Base-by-base conservation (phyloP, 2,329 filamentous ascomycete species). In the Aureobasidium subglaciale region DNA sequence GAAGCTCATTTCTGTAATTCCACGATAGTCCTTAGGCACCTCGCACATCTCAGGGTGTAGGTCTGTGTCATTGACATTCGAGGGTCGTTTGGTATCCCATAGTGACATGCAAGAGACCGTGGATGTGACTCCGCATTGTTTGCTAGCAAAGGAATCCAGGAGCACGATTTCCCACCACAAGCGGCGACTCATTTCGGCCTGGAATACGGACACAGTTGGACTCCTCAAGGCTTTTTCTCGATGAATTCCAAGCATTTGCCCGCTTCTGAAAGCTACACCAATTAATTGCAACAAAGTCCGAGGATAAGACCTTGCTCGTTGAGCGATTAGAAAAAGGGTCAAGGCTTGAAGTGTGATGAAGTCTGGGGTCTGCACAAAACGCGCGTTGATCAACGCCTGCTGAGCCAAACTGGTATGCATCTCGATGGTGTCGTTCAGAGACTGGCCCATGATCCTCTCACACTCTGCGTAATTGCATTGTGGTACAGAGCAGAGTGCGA, bases 311-410 rank as follows among this genome's bases (percentile, higher is more conserved):
- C 61, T 61, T 18, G 71, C 68, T 40, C 76, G 71, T 4, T 64
- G 59, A 5, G 65, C 58, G 2, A 43, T 20, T 9, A 87, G 72
- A 62, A 85, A 88, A 10, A 89, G 71, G 5, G 85, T 71, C 56
- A 83, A 83, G 1, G 85, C 86, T 67, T 89, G 85, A 16, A 90
- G 69, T 2, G 85, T 76, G 53, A 81, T 78, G 7, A 87, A 64
- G 57, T 88, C 84, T 1, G 80, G 80, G 11, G 81, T 80, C 24
- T 82, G 78, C 70, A 90, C 80, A 60, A 88, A 85, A 7, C 80
- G 78, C 1, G 82, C 84, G 59, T 84, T 85, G 30, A 84, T 74
- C 20, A 90, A 72, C 1, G 85, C 83, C 60, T 86, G 81, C 59
- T 56, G 55, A 22, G 55, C 38, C 13, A 50, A 15, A 3, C 45